Percentiles rank a stretch among this genome's conserved stretches.
Conservation (phyloP, 164 flowering plant species). For the Protea cynaroides region DNA sequence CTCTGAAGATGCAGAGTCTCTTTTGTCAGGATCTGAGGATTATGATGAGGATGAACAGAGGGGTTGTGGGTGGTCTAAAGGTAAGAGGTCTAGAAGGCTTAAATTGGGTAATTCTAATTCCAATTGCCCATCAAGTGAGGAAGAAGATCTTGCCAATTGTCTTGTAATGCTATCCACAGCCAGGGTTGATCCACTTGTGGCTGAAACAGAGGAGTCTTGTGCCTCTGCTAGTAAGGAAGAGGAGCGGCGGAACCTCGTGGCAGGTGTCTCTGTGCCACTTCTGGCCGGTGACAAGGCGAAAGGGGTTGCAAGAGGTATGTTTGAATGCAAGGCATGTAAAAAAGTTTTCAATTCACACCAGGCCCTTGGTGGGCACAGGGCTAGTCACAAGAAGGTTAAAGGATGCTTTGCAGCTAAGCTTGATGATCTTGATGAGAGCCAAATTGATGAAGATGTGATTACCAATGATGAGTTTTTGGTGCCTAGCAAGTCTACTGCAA, state of each 20-base stretch:
- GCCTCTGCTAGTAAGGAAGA: slow-evolving; percentile 80
- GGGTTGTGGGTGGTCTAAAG: slow-evolving; percentile 58
- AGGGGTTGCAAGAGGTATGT: slow-evolving; percentile 50
- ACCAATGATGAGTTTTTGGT: slow-evolving; percentile 43
- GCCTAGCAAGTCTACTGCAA: slow-evolving; percentile 25
- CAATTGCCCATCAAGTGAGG: slow-evolving; percentile 51
- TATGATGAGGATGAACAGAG: slow-evolving; percentile 26
- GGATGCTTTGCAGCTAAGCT: slow-evolving; percentile 81
- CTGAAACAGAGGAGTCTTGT: slow-evolving; percentile 71
- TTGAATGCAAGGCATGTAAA: slow-evolving; percentile 89
- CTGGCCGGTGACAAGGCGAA: slow-evolving; percentile 28
- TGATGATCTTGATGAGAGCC: slow-evolving; percentile 39
- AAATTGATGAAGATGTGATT: slow-evolving; percentile 45
- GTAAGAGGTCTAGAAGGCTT: slow-evolving; percentile 60
- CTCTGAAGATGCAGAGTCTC: slow-evolving; percentile 44
- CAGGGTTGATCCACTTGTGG: slow-evolving; percentile 35
- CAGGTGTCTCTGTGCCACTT: slow-evolving; percentile 5
- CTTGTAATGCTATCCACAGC: slow-evolving; percentile 71
- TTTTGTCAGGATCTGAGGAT: slow-evolving; percentile 47
- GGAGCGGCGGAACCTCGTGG: slow-evolving; percentile 32
- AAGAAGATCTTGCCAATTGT: slow-evolving; percentile 81
- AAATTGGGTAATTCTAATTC: slow-evolving; percentile 31
- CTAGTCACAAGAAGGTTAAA: slow-evolving; percentile 95
- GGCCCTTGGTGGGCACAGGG: slow-evolving; percentile 91
- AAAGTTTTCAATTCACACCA: slow-evolving; percentile 91